Percentiles rank a stretch among this genome's conserved stretches.
Conservation (phyloP, 2,329 filamentous ascomycete genomes). For the Pseudonectria buxi region DNA sequence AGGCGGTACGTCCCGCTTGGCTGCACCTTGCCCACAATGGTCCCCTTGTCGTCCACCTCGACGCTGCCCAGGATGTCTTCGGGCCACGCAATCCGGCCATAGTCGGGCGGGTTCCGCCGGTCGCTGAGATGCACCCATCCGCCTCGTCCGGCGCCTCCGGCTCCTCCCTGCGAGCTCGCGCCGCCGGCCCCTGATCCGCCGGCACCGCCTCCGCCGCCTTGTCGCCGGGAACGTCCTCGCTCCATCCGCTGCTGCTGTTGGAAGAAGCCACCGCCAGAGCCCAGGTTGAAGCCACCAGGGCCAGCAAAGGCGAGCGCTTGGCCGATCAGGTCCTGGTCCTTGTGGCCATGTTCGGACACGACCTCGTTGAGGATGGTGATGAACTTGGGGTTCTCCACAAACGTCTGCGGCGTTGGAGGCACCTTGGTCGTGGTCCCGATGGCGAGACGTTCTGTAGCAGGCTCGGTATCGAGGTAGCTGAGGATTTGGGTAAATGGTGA, state of each 20-base stretch:
- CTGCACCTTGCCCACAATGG: constrained; percentile 52
- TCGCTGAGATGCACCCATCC: constrained; percentile 62
- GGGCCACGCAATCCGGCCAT: constrained; percentile 60
- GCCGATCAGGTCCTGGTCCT: constrained; percentile 48
- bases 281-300: constrained; percentile 47
- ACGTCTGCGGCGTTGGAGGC: constrained; percentile 55
- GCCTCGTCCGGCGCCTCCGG: constrained; percentile 52
- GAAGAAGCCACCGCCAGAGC: constrained; percentile 46
- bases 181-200: constrained; percentile 45
- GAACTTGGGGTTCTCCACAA: constrained; percentile 54
- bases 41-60: constrained; percentile 52
- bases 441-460: constrained; percentile 46
- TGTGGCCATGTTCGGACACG: constrained; percentile 45
- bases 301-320: constrained; percentile 56
- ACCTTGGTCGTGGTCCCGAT: constrained; percentile 53
- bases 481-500: constrained; percentile 45
- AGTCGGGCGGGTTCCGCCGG: constrained; percentile 56
- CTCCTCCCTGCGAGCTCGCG: constrained; percentile 54
- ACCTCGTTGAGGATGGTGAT: constrained; percentile 53
- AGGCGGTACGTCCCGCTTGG: constrained; percentile 58
- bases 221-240: constrained; percentile 25
- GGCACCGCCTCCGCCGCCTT: constrained; percentile 34
- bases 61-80: constrained; percentile 65
- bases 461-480: constrained; percentile 51
- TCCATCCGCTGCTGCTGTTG: constrained; percentile 31